Evolutionary conservation across 1,284 basidiomycete genomes (phyloP).

Genomic region (Ceratobasidium sp.): DNA sequence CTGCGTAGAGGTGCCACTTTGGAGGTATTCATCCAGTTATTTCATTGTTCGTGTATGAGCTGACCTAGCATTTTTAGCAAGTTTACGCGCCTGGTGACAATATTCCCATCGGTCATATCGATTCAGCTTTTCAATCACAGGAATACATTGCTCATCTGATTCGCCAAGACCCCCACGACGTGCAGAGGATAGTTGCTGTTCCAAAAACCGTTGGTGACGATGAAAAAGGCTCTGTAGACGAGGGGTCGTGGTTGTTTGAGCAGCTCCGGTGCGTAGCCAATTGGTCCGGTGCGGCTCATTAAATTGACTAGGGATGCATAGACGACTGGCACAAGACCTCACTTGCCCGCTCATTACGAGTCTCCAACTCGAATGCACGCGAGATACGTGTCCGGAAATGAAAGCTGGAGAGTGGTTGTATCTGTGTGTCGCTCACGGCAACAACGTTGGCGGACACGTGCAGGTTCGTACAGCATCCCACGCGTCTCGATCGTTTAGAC

Average conservation of each 20-base stretch:
- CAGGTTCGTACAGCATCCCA: slow-evolving; percentile 64
- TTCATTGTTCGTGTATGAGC: neutral
- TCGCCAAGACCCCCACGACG: slow-evolving; percentile 87
- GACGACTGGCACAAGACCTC: slow-evolving; percentile 92
- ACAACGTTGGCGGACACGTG: slow-evolving; percentile 74
- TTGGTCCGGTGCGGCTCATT: slow-evolving; percentile 1
- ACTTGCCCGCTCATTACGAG: slow-evolving; percentile 90
- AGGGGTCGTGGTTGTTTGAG: slow-evolving; percentile 94
- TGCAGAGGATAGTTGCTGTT: slow-evolving; percentile 82
- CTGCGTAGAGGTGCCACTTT: slow-evolving; percentile 28
- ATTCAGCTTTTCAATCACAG: slow-evolving; percentile 94
- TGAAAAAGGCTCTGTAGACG: slow-evolving; percentile 74
- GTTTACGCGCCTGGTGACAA: slow-evolving; percentile 24
- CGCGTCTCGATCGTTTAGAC: neutral
- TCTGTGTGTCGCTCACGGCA: slow-evolving; percentile 91
- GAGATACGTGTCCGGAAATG: slow-evolving; percentile 92
- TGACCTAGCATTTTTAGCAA: slow-evolving; percentile 23
- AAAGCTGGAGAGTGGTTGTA: slow-evolving; percentile 98
- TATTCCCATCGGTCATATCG: slow-evolving; percentile 59
- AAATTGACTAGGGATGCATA: slow-evolving; percentile 54
- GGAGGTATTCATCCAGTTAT: slow-evolving; percentile 14
- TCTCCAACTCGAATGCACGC: slow-evolving; percentile 87
- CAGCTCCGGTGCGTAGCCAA: slow-evolving; percentile 79
- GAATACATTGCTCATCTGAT: slow-evolving; percentile 94
- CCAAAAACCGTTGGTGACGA: slow-evolving; percentile 64